Base-by-base conservation (phyloP, 306 rosid genomes). In the Begonia peltatifolia region DNA sequence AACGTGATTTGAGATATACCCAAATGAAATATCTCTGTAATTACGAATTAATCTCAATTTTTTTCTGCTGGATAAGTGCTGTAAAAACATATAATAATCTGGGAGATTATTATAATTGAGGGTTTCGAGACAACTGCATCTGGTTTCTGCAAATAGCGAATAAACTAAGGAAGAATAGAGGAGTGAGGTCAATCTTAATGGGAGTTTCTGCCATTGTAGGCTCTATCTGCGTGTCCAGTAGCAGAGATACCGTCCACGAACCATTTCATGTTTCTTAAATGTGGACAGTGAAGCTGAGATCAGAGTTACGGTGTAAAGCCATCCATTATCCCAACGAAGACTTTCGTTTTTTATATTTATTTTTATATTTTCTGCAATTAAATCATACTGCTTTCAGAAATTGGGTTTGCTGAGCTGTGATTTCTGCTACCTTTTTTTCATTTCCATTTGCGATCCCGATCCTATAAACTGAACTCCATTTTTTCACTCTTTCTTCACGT, bases 171-270 rank as follows among this genome's bases (percentile, higher is more conserved):
- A 30, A 30, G 38, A 30, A 30, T 0, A 30, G 38, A 30, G 8
- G 38, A 30, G 38, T 30, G 9, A 30, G 38, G 38, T 30, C 38
- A 30, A 30, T 30, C 38, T 30, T 30, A 30, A 30, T 5, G 6
- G 38, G 38, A 10, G 48, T 44, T 57, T 55, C 65, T 69, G 65
- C 59, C 59, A 54, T 41, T 49, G 58, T 52, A 20, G 73, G 68
- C 79, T 59, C 41, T 62, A 64, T 60, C 69, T 71, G 42, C 30
- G 13, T 76, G 93, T 82, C 87, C 30, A 18, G 16, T 74, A 58
- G 62, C 62, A 59, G 74, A 82, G 83, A 82, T 89, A 81, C 80
- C 59, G 54, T 62, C 54, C 72, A 14, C n/a, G 5, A 14, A 16
- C 2, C 48, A 23, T 59, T 43, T 52, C 36, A 46, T 41, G 57